Evolutionary conservation across 2,329 filamentous ascomycete genomes (phyloP).

Genomic region (Beauveria sp.): DNA sequence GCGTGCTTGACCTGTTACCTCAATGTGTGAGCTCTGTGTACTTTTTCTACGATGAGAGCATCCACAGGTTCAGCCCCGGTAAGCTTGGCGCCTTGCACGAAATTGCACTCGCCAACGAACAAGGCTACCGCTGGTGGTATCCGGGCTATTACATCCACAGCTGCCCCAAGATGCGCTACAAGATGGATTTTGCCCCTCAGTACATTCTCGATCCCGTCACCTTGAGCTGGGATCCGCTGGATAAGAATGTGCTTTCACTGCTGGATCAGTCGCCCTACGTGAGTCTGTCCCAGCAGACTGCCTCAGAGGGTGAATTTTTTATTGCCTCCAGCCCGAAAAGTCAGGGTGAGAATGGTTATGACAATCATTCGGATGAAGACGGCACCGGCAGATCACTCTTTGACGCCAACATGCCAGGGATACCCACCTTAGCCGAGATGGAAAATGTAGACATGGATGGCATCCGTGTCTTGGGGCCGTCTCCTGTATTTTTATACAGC

Average conservation of each 20-base stretch:
- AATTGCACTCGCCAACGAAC: conserved; percentile 61
- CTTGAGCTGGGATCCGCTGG: conserved; percentile 54
- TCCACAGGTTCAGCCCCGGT: conserved; percentile 61
- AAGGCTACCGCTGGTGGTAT: conserved; percentile 70
- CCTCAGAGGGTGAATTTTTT: neutral
- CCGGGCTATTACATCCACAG: conserved; percentile 74
- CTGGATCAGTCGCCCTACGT: conserved; percentile 52
- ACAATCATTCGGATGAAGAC: conserved; percentile 12
- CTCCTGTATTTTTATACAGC: conserved; percentile 29
- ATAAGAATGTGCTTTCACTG: conserved; percentile 40
- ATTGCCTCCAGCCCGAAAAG: no score
- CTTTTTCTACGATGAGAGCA: conserved; percentile 72
- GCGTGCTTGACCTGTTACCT: conserved; percentile 69
- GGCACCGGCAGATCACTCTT: conserved; percentile 39
- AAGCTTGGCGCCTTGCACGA: conserved; percentile 71
- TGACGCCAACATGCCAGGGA: conserved; percentile 57
- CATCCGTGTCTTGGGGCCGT: conserved; percentile 46
- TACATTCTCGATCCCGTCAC: conserved; percentile 64
- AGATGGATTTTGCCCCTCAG: conserved; percentile 70
- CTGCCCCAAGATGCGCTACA: conserved; percentile 79
- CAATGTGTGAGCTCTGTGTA: conserved; percentile 75
- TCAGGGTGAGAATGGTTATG: neutral
- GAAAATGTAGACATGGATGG: conserved; percentile 48
- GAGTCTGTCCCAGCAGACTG: conserved; percentile 32
- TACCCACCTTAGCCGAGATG: conserved; percentile 49